These are phyloP conservation scores for Penicillium cataractarum DNA, from an alignment of 495 filamentous ascomycete species.

Conservation along the genomic window DNA sequence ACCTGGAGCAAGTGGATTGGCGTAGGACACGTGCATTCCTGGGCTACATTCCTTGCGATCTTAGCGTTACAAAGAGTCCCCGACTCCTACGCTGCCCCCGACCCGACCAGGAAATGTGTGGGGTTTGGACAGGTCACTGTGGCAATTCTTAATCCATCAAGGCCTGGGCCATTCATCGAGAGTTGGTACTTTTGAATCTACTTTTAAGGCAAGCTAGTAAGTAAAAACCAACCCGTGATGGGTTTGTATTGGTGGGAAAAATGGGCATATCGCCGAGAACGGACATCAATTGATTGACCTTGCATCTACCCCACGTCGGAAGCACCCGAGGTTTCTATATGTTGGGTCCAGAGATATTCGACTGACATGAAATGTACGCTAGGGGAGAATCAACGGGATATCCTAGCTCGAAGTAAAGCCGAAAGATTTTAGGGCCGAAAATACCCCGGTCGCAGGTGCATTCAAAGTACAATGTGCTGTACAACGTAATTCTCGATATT, in stretches of 20 bases:
- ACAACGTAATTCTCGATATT: neutral
- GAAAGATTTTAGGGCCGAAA: neutral
- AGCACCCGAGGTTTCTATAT: slow-evolving; percentile 13
- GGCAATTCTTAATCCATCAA: neutral
- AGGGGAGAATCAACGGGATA: neutral
- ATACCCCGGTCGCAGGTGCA: neutral
- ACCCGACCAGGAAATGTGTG: slow-evolving; percentile 1
- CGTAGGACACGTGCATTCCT: slow-evolving; percentile 27
- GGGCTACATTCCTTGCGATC: slow-evolving; percentile 23
- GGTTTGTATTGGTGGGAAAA: neutral
- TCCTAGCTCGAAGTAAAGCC: neutral
- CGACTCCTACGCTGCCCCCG: slow-evolving; percentile 13
- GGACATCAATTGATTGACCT: neutral
- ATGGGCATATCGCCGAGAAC: slow-evolving; percentile 12
- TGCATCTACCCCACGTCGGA: slow-evolving; percentile 5
- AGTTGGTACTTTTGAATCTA: neutral
- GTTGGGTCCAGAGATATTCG: neutral
- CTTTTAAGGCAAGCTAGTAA: neutral
- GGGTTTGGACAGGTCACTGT: neutral
- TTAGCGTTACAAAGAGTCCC: slow-evolving; percentile 15
- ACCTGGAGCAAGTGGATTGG: slow-evolving; percentile 5
- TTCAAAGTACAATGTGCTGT: neutral
- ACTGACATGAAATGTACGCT: neutral
- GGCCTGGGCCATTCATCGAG: neutral
- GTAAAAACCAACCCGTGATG: neutral